These are phyloP conservation scores for Thraustotheca clavata DNA, from an alignment of 352 stramenopile genomes.

Conservation along the genomic window DNA sequence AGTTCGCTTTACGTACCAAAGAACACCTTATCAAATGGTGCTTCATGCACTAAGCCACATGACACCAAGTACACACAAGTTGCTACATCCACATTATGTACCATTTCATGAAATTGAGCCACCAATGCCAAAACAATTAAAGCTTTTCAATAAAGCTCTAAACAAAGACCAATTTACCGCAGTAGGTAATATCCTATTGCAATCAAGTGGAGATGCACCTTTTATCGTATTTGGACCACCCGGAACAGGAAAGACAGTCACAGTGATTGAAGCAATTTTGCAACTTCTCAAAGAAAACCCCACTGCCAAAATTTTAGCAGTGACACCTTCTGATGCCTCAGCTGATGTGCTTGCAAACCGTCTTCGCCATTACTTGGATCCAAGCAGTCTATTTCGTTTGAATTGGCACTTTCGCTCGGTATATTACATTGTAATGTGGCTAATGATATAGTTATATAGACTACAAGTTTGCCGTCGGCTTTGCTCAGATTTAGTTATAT, in stretches of 20 bases:
- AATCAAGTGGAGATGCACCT: slow-evolving; percentile 22
- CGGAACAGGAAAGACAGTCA: slow-evolving; percentile 33
- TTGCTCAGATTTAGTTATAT: background rate
- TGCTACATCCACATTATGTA: background rate
- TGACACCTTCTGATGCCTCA: slow-evolving; percentile 22
- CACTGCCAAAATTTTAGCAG: slow-evolving; percentile 23
- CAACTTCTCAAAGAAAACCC: slow-evolving; percentile 22
- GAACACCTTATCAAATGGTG: background rate
- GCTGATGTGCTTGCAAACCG: slow-evolving; percentile 22
- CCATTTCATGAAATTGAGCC: background rate
- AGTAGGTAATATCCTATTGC: slow-evolving; percentile 19
- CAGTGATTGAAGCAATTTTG: slow-evolving; percentile 31
- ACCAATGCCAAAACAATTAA: background rate
- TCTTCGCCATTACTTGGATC: background rate
- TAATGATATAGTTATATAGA: background rate
- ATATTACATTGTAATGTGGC: background rate
- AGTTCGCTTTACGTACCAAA: slow-evolving; percentile 10
- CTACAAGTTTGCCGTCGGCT: background rate
- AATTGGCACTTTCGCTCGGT: slow-evolving; percentile 10
- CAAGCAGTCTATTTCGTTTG: background rate
- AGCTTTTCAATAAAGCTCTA: slow-evolving; percentile 22
- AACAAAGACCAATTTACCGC: slow-evolving; percentile 28
- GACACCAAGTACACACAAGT: background rate
- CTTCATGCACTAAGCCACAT: background rate
- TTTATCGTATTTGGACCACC: slow-evolving; percentile 35